Evolutionary conservation across 1,139 yeast genomes (phyloP).

Genomic region (Blastobotrys elegans): DNA sequence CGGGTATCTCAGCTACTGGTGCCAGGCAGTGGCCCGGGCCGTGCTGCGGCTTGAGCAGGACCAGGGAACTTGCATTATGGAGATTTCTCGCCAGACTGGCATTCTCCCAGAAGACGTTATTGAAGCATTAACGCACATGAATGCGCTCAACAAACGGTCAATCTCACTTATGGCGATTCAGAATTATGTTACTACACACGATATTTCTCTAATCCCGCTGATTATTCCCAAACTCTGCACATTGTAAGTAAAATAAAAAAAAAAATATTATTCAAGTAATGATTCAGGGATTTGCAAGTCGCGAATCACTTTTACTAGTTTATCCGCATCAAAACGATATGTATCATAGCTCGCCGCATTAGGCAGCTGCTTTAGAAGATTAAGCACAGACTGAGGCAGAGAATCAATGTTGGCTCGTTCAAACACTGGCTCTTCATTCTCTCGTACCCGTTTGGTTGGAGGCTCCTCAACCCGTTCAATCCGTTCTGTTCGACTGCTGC

Average conservation of each 20-base stretch:
- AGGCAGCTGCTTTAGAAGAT: conserved; percentile 30
- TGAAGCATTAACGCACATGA: conserved; percentile 58
- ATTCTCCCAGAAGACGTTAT: conserved; percentile 67
- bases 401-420: conserved; percentile 11
- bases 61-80: conserved; percentile 28
- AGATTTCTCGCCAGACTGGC: conserved; percentile 57
- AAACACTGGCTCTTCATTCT: conserved; percentile 12
- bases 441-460: conserved; percentile 15
- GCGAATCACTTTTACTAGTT: conserved; percentile 21
- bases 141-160: conserved; percentile 16
- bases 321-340: conserved; percentile 26
- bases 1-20: conserved; percentile 78
- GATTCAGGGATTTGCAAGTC: conserved; percentile 17
- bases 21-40: conserved; percentile 44
- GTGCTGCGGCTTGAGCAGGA: conserved; percentile 21
- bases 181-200: conserved; percentile 14
- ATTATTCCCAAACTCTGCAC: conserved; percentile 16
- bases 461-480: not conserved
- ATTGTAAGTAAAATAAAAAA: not conserved
- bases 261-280: not conserved
- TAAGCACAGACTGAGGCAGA: conserved; percentile 25
- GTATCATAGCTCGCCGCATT: conserved; percentile 30
- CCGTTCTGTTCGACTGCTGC: not conserved
- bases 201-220: conserved; percentile 17
- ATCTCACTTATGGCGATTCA: conserved; percentile 16